Evolutionary conservation across 208 protist species (phyloP), one percentile per base, ranked within the genome.

Genomic region (Acanthamoeba healyi): DNA sequence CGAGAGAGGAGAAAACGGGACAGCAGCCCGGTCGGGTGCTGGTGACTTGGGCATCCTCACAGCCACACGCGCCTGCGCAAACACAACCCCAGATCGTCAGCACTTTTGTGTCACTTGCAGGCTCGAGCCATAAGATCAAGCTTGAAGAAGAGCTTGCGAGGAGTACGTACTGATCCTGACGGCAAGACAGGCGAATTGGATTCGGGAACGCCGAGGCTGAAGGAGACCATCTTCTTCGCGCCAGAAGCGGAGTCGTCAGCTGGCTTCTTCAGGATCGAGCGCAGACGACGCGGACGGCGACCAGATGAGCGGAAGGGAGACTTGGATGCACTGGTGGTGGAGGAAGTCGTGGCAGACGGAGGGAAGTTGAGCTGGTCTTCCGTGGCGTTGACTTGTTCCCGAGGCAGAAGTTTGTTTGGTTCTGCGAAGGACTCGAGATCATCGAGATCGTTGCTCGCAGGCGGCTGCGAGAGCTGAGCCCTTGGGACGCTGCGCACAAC

Each of bases 211-310:
- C 70, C 70, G 24, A 44, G n/a, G n/a, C n/a, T 22, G 32, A 79
- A 79, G 70, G 38, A 38, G 7, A 79, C 70, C 70, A 12, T 42
- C 70, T 79, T 79, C 10, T 79, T 44, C 36, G 34, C 17, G 32
- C 10, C 36, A 42, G 36, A 46, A 42, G 24, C 7, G 42, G 6
- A 3, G 12, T 44, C 38, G 36, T 79, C n/a, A 24, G n/a, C n/a
- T n/a, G 70, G 70, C 70, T 79, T 79, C 70, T 79, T 79, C 15
- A 79, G 70, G 24, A 79, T 79, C 17, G 70, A 79, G 17, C 70
- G 70, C 38, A 79, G 34, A 44, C 70, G 70, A 32, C 70, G 70
- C 29, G 70, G 70, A 22, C 70, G 70, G 17, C 70, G 70, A 17
- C 70, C 29, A 46, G 9, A 12, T n/a, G 70, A 79, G n/a, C 36